These are phyloP conservation scores for Haberlea rhodopensis DNA, from an alignment of 257 asterid species.

Conservation along the genomic window DNA sequence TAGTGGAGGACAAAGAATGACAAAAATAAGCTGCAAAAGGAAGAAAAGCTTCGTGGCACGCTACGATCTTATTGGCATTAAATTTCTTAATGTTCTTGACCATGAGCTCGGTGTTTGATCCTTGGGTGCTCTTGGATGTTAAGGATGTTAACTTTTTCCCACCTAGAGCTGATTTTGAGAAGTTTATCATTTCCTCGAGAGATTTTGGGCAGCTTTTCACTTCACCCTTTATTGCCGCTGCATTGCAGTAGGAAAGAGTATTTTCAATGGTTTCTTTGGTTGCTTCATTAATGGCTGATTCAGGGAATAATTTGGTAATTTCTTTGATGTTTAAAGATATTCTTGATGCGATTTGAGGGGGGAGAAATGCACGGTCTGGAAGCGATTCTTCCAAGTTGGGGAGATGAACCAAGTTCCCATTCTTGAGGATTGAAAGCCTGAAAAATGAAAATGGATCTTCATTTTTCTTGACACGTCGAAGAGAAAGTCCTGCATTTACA, in stretches of 20 bases:
- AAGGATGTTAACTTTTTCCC: too few species aligned
- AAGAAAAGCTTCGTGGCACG: constrained; percentile 46
- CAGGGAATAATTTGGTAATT: constrained; percentile 27
- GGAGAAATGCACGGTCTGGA: constrained; percentile 43
- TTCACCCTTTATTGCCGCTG: too few species aligned
- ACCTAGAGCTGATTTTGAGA: too few species aligned
- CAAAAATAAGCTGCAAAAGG: constrained; percentile 45
- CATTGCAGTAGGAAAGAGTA: too few species aligned
- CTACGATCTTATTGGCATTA: constrained; percentile 25
- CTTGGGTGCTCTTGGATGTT: constrained; percentile 22
- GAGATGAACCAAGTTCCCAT: constrained; percentile 34
- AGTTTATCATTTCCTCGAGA: too few species aligned
- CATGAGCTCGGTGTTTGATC: constrained; percentile 19
- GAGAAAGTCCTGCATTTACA: background rate
- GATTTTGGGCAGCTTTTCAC: too few species aligned
- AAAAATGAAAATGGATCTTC: constrained; percentile 38
- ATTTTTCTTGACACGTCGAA: background rate
- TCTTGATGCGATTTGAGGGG: constrained; percentile 31
- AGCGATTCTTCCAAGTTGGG: constrained; percentile 28
- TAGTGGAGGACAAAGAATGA: constrained; percentile 35
- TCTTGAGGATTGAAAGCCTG: constrained; percentile 30
- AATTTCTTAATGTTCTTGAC: constrained; percentile 21
- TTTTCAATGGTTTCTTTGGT: too few species aligned
- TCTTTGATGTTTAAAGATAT: constrained; percentile 13
- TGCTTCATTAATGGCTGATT: too few species aligned